A percentile compares a stretch with the other conserved stretches of the same genome.
Conservation (phyloP, 2,329 filamentous ascomycete genomes). For the Neonectria coccinea region DNA sequence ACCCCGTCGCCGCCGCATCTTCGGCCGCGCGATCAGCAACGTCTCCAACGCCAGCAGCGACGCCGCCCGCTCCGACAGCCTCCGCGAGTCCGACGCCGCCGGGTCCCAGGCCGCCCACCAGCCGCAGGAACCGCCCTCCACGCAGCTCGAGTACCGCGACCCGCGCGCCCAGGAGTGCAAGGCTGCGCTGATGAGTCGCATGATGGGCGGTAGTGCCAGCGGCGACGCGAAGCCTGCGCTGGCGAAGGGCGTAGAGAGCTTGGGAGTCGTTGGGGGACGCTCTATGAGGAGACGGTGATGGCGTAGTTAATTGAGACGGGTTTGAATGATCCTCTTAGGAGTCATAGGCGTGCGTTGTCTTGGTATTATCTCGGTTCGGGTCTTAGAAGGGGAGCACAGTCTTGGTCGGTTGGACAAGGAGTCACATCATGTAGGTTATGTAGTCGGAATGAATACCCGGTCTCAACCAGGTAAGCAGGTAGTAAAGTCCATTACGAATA, state of each 20-base stretch:
- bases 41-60: slow-evolving; percentile 63
- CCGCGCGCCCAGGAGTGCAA: slow-evolving; percentile 60
- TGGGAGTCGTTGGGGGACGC: slow-evolving; percentile 31
- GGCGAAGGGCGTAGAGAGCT: slow-evolving; percentile 17
- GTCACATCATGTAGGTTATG: background rate
- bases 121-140: slow-evolving; percentile 54
- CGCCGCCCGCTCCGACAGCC: slow-evolving; percentile 53
- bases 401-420: background rate
- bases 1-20: slow-evolving; percentile 60
- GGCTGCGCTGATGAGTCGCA: slow-evolving; percentile 59
- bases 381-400: background rate
- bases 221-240: slow-evolving; percentile 32
- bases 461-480: background rate
- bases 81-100: slow-evolving; percentile 39
- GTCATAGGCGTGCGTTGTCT: slow-evolving; percentile 10
- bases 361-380: background rate
- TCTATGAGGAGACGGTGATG: slow-evolving; percentile 41
- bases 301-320: background rate
- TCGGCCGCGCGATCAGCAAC: slow-evolving; percentile 70
- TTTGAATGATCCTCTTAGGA: slow-evolving; percentile 3
- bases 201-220: slow-evolving; percentile 48
- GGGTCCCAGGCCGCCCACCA: slow-evolving; percentile 36
- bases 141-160: slow-evolving; percentile 67
- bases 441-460: slow-evolving; percentile 8
- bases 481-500: slow-evolving; percentile 20